phyloP scores from a whole-genome alignment of 345 rosid species.

The Syzygium jambos region DNA sequence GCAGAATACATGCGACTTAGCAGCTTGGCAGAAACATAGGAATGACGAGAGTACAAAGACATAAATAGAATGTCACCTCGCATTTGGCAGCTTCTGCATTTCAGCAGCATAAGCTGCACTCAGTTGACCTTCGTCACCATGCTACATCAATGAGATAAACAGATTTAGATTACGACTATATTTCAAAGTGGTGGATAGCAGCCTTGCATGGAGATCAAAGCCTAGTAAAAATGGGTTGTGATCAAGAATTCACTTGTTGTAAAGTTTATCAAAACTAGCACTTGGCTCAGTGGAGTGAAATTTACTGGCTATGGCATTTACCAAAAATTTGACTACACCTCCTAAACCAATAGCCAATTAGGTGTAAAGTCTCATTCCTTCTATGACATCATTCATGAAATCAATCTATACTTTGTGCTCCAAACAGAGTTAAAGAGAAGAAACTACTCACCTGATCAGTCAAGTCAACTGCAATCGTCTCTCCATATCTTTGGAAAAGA shows the following conservation, averaged over 20 bases:
- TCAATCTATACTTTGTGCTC: not conserved
- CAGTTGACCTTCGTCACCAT: conserved; percentile 86
- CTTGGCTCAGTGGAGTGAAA: not conserved
- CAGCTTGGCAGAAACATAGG: not conserved
- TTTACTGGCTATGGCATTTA: not conserved
- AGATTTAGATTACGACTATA: not conserved
- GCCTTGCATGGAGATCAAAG: not conserved
- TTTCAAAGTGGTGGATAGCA: not conserved
- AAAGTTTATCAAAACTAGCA: not conserved
- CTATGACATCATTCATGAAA: not conserved
- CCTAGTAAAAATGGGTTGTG: not conserved
- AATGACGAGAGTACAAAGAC: not conserved
- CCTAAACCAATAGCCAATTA: not conserved
- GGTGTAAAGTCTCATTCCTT: not conserved
- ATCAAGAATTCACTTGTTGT: not conserved
- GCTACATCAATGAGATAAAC: conserved; percentile 20
- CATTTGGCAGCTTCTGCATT: conserved; percentile 69
- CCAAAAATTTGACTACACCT: not conserved
- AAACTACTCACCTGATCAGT: conserved; percentile 56
- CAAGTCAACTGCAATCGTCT: conserved; percentile 58
- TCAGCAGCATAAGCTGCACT: conserved; percentile 73
- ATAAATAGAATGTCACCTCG: conserved; percentile 54
- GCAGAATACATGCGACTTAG: not conserved
- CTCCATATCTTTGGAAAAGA: conserved; percentile 88
- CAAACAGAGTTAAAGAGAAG: conserved; percentile 3